Percentiles rank a stretch among this genome's conserved stretches.
phyloP scores from a whole-genome alignment of 768 basidiomycete genomes.

The Rhizopogon rudus region DNA sequence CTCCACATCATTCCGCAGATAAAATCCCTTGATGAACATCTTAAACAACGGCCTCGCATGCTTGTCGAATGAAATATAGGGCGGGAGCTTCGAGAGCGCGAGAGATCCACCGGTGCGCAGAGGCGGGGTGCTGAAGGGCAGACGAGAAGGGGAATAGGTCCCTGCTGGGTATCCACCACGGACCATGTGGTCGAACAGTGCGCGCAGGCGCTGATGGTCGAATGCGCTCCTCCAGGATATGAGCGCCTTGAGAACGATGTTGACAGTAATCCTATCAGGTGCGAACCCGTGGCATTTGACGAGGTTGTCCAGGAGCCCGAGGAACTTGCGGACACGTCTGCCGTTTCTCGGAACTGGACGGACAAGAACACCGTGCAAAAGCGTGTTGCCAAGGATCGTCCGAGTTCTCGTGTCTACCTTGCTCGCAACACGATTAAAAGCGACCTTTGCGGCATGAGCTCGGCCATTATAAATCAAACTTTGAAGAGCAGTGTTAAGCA shows the following conservation, averaged over 20 bases:
- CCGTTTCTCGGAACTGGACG: slow-evolving; percentile 32
- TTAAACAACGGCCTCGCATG: slow-evolving; percentile 68
- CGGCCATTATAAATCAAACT: slow-evolving; percentile 36
- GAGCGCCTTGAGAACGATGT: slow-evolving; percentile 60
- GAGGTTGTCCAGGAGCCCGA: slow-evolving; percentile 38
- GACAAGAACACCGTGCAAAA: slow-evolving; percentile 42
- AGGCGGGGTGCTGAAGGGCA: slow-evolving; percentile 42
- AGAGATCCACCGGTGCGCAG: slow-evolving; percentile 10
- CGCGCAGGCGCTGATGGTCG: slow-evolving; percentile 38
- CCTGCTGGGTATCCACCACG: slow-evolving; percentile 52
- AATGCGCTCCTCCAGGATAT: slow-evolving; percentile 46
- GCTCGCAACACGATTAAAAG: slow-evolving; percentile 29
- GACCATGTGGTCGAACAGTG: slow-evolving; percentile 62
- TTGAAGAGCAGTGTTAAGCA: slow-evolving; percentile 17
- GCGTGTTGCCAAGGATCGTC: slow-evolving; percentile 51
- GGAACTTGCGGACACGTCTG: slow-evolving; percentile 39
- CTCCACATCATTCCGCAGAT: slow-evolving; percentile 44
- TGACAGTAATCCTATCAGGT: slow-evolving; percentile 66
- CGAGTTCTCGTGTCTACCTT: slow-evolving; percentile 26
- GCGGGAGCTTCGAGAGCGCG: slow-evolving; percentile 32
- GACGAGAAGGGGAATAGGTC: slow-evolving; percentile 21
- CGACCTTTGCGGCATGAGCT: slow-evolving; percentile 36
- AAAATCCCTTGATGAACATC: slow-evolving; percentile 67
- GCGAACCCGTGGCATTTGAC: slow-evolving; percentile 40
- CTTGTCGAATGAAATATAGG: slow-evolving; percentile 45